Conservation (phyloP, 768 basidiomycete species). For the Tricholoma bakamatsutake region DNA sequence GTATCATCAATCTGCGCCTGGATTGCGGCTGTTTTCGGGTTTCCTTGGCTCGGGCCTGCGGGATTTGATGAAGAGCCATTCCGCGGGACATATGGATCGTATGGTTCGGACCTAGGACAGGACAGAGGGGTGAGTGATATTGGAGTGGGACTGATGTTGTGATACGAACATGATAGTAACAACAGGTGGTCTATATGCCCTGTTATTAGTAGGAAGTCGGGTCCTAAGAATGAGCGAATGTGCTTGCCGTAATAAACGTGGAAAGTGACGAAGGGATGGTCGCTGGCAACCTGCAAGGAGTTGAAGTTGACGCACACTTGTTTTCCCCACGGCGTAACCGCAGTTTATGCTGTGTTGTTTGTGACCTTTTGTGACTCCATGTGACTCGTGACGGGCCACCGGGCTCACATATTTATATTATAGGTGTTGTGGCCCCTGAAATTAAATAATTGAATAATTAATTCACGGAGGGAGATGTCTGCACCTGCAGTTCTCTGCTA, state of each 20-base stretch:
- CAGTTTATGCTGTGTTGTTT: background rate
- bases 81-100: conserved; percentile 96
- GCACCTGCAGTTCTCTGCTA: too few species aligned
- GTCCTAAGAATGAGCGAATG: background rate
- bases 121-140: conserved; percentile 10
- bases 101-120: conserved; percentile 84
- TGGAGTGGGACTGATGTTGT: conserved; percentile 5
- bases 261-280: conserved; percentile 18
- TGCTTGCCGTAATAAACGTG: conserved; percentile 37
- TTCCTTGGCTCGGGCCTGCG: conserved; percentile 46
- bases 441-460: too few species aligned
- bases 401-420: too few species aligned
- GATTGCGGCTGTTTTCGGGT: conserved; percentile 88
- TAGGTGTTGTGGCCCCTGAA: too few species aligned
- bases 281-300: conserved; percentile 18
- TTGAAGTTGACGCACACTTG: conserved; percentile 19
- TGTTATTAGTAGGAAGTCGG: too few species aligned
- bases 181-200: conserved; percentile 23
- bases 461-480: too few species aligned
- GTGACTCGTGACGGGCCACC: too few species aligned
- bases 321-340: conserved; percentile 27
- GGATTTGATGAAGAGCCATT: conserved; percentile 61
- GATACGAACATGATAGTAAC: conserved; percentile 33
- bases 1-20: conserved; percentile 98
- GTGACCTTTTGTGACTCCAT: too few species aligned